These are phyloP conservation scores for Pyronema domesticum DNA, from an alignment of 495 filamentous ascomycete species.

Conservation along the genomic window DNA sequence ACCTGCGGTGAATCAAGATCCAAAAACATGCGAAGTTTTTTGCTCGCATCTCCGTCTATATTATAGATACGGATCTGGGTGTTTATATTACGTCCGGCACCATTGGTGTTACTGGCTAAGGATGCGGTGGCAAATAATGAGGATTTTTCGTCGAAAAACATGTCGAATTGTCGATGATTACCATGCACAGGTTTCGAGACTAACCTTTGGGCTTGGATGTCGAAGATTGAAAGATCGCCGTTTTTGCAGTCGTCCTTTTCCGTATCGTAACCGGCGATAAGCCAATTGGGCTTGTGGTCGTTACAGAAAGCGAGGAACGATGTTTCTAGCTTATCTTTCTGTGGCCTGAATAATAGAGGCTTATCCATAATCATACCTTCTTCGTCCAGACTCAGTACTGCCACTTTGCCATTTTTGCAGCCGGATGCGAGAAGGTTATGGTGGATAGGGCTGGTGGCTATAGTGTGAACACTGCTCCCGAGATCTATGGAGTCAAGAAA, in stretches of 20 bases:
- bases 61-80: conserved; percentile 1
- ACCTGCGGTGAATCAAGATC: conserved; percentile 52
- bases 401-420: conserved; percentile 31
- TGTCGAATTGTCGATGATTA: conserved; percentile 14
- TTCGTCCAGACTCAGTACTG: conserved; percentile 25
- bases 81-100: background rate
- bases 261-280: conserved; percentile 17
- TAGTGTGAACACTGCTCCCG: conserved; percentile 49
- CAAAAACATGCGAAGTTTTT: conserved; percentile 14
- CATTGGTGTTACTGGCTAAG: background rate
- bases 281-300: conserved; percentile 3
- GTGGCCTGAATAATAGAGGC: conserved; percentile 1
- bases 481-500: conserved; percentile 28
- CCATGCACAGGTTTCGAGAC: background rate
- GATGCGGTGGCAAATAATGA: conserved; percentile 7
- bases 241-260: background rate
- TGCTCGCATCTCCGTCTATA: background rate
- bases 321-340: conserved; percentile 7
- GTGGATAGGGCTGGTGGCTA: conserved; percentile 38
- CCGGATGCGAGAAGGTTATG: conserved; percentile 35
- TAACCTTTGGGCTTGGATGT: background rate
- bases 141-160: conserved; percentile 10
- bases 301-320: conserved; percentile 9
- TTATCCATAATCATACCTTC: background rate
- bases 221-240: conserved; percentile 14